Conservation (phyloP, 78 protist genomes). For the Bigelowiella natans region DNA sequence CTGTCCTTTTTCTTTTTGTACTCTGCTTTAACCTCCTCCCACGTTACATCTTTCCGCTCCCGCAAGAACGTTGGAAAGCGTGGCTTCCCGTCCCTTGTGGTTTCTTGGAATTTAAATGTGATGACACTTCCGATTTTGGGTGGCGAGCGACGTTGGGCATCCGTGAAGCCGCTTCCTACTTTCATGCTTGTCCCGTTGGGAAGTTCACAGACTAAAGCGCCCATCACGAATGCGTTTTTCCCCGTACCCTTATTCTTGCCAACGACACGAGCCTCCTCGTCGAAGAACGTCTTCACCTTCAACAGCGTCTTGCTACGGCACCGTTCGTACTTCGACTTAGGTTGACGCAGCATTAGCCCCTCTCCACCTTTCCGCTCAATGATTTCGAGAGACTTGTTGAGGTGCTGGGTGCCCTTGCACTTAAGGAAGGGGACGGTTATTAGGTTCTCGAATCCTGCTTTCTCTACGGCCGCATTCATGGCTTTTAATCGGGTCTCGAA, state of each 20-base stretch:
- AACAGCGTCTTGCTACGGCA: neutral
- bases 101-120: conserved; percentile 14
- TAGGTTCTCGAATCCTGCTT: neutral
- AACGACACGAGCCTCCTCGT: neutral
- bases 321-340: neutral
- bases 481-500: neutral
- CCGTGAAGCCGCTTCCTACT: conserved; percentile 11
- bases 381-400: neutral
- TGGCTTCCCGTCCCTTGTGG: neutral
- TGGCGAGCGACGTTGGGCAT: neutral
- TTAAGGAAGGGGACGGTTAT: neutral
- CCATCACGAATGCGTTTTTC: neutral
- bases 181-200: neutral
- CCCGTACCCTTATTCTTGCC: neutral
- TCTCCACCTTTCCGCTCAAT: neutral
- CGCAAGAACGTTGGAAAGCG: conserved; percentile 6
- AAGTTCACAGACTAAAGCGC: conserved; percentile 1
- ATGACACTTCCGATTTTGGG: neutral
- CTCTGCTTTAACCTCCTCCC: neutral
- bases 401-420: neutral
- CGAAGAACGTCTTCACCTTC: conserved; percentile 17
- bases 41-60: neutral
- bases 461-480: neutral
- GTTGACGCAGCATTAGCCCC: conserved; percentile 15
- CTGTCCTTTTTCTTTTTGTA: neutral